These are phyloP conservation scores for Solanum dulcamara DNA, from an alignment of 257 asterid species.

Conservation along the genomic window DNA sequence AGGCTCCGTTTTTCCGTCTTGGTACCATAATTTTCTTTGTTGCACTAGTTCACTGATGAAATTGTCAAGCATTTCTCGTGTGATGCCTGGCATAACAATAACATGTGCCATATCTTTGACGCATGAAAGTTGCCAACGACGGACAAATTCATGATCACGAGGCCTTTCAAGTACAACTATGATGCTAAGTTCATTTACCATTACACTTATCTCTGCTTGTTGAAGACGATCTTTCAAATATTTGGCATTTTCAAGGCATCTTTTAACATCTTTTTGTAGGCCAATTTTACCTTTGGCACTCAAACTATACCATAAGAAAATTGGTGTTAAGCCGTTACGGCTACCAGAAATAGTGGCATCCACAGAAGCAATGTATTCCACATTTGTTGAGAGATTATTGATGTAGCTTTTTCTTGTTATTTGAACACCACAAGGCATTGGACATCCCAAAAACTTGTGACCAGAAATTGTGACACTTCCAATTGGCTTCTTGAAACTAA, in stretches of 20 bases:
- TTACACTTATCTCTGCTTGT: slow-evolving; percentile 5
- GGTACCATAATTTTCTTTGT: background rate
- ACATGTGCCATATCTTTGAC: slow-evolving; percentile 12
- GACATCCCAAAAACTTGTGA: background rate
- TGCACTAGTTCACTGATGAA: background rate
- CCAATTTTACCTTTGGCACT: slow-evolving; percentile 6
- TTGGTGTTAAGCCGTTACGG: slow-evolving; percentile 6
- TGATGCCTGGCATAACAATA: slow-evolving; percentile 6
- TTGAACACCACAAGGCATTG: slow-evolving; percentile 23
- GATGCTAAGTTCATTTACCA: slow-evolving; percentile 6
- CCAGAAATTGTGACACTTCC: slow-evolving; percentile 9
- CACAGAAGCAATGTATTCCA: slow-evolving; percentile 6
- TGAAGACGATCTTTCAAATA: slow-evolving; percentile 4
- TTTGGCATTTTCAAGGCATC: background rate
- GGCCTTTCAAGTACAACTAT: slow-evolving; percentile 14
- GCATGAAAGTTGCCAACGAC: slow-evolving; percentile 12
- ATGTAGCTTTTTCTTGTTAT: slow-evolving; percentile 11
- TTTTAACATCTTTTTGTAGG: background rate
- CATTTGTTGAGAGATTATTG: slow-evolving; percentile 1
- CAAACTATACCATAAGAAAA: slow-evolving; percentile 13
- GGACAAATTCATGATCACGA: background rate
- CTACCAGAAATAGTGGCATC: slow-evolving; percentile 23
- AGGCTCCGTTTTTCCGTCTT: background rate
- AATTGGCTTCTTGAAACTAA: slow-evolving; percentile 10
- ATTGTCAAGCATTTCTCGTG: background rate